Base-by-base conservation (phyloP, 495 filamentous ascomycete genomes). In the Cetradonia linearis region DNA sequence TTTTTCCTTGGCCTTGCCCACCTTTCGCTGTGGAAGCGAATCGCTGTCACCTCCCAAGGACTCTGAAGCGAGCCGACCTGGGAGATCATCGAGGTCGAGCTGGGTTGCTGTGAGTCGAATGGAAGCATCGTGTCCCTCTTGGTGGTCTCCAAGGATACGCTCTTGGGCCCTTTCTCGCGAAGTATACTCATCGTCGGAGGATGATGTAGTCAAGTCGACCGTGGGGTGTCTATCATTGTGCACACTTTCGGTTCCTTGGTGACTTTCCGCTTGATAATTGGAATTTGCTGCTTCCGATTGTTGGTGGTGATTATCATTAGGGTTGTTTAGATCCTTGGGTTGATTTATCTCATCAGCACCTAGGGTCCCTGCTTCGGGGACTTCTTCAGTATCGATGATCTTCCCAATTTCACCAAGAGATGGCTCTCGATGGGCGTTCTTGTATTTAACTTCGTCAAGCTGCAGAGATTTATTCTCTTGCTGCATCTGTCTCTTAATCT, bases 1-100 rank as follows among this genome's bases (percentile, higher is more conserved):
- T 69, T 89, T 96, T 61, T 86, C 80, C 69, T 92, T 96, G 10
- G 93, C 93, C 70, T 91, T 95, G 28, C 93, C 91, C 3, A 88
- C 42, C 64, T 86, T 89, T 58, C 71, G 76, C 38, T 60, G 63
- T 16, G 67, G 48, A 56, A 65, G 56, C 47, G 25, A 60, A 58
- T 61, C 59, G 49, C 64, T 59, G 8, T 62, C 55, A 14, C 72
- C 68, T 34, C 57, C 47, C 8, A 68, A 48, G 10, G 65, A 28
- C 4, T 62, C 60, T 42, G 64, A 62, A 54, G 68, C 59, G 61
- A 71, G 59, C 53, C 68, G 50, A 38, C 70, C 62, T 28, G 67
- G 63, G 9, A 72, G 33, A 16, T 58, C 13, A 36, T 36, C 34
- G 33, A 33, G 57, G 23, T 52, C 55, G 8, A 16, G 4, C n/a